Conservation (phyloP, 768 basidiomycete genomes). For the Pholiota microspora region DNA sequence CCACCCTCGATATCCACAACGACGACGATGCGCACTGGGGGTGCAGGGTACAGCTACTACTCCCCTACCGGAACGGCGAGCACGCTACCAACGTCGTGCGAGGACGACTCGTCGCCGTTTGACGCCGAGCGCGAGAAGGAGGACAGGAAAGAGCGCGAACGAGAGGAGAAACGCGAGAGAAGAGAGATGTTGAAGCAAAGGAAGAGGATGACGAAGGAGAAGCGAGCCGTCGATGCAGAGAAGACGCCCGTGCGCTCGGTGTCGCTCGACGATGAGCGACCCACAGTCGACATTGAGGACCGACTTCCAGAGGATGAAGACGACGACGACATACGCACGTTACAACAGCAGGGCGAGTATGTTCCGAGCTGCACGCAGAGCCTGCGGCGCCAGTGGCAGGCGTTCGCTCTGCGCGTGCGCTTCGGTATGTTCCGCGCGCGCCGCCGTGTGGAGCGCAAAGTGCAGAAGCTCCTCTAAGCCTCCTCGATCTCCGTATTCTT, state of each 20-base stretch:
- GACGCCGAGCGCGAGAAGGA: constrained; percentile 18
- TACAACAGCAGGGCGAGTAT: constrained; percentile 20
- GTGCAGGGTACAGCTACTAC: constrained; percentile 7
- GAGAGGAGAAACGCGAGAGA: constrained; percentile 22
- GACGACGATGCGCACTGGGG: constrained; percentile 19
- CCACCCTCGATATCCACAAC: constrained; percentile 14
- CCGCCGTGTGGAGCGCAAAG: constrained; percentile 29
- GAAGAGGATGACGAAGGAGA: constrained; percentile 9
- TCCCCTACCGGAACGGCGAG: constrained; percentile 19
- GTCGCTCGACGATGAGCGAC: neutral
- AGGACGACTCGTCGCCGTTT: constrained; percentile 19
- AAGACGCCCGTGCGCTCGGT: neutral
- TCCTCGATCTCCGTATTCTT: too few relatives aligned
- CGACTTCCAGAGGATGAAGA: constrained; percentile 23
- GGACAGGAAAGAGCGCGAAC: constrained; percentile 11
- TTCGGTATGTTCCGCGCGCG: constrained; percentile 56
- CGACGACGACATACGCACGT: constrained; percentile 14
- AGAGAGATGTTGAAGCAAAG: constrained; percentile 11
- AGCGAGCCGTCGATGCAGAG: constrained; percentile 1
- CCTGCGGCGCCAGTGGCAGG: constrained; percentile 60
- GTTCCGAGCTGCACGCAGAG: constrained; percentile 59
- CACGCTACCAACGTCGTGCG: constrained; percentile 24
- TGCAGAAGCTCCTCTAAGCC: constrained; percentile 22
- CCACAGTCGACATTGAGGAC: too few relatives aligned
- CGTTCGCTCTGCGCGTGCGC: constrained; percentile 50